Conservation (phyloP, 2,329 filamentous ascomycete species). For the Xylaria sp. region DNA sequence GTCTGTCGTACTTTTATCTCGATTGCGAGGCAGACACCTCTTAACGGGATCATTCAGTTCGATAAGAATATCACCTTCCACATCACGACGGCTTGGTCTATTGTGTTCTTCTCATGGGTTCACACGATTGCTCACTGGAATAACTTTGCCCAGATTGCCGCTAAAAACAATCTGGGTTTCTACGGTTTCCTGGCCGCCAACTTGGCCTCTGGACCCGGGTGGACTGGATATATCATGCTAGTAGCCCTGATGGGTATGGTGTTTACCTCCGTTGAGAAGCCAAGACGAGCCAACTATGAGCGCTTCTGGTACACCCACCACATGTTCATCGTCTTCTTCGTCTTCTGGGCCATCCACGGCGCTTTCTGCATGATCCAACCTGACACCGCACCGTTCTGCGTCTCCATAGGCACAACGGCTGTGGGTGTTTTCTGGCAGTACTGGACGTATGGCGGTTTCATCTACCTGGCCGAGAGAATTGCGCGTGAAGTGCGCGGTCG, state of each 20-base stretch:
- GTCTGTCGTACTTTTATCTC: constrained; percentile 88
- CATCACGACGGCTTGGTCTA: constrained; percentile 86
- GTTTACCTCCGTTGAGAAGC: constrained; percentile 80
- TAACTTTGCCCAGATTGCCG: constrained; percentile 82
- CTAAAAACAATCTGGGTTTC: constrained; percentile 80
- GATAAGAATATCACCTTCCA: constrained; percentile 92
- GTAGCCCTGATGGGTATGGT: constrained; percentile 82
- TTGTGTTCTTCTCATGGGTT: constrained; percentile 88
- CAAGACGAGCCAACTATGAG: constrained; percentile 83
- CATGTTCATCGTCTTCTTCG: constrained; percentile 87
- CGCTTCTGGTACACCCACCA: constrained; percentile 93
- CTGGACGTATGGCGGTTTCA: constrained; percentile 86
- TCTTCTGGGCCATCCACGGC: constrained; percentile 91
- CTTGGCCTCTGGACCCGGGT: constrained; percentile 82
- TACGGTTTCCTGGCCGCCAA: constrained; percentile 82
- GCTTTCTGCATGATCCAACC: constrained; percentile 92
- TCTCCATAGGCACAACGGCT: constrained; percentile 71
- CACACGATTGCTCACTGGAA: constrained; percentile 90
- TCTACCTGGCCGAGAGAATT: constrained; percentile 82
- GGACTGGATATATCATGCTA: constrained; percentile 89
- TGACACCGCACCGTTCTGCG: constrained; percentile 82
- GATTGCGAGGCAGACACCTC: constrained; percentile 79
- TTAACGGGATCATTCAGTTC: constrained; percentile 89
- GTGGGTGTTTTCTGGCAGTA: constrained; percentile 89
- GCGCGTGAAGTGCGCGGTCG: constrained; percentile 81